Conservation (phyloP, 345 rosid species). For the Passiflora organensis region DNA sequence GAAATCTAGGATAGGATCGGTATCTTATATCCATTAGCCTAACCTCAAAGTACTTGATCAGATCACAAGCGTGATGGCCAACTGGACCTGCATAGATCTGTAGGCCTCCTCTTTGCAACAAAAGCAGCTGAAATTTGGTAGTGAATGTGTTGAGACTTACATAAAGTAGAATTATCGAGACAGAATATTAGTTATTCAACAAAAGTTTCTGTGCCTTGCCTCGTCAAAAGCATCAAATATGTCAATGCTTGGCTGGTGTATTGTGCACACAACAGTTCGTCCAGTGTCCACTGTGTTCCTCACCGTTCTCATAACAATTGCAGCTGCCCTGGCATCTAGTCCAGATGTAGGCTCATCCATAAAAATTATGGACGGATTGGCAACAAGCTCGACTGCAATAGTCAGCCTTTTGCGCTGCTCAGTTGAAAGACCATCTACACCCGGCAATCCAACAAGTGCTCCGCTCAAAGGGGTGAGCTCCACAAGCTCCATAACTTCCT, state of each 20-base stretch:
- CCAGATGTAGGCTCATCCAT: conserved; percentile 98
- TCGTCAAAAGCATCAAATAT: conserved; percentile 89
- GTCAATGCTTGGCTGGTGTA: conserved; percentile 88
- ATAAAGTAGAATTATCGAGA: background rate
- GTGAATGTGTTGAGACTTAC: background rate
- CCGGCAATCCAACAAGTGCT: conserved; percentile 74
- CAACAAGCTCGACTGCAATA: conserved; percentile 84
- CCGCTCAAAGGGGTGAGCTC: conserved; percentile 52
- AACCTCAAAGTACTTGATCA: conserved; percentile 59
- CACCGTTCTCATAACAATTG: conserved; percentile 86
- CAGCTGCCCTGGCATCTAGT: conserved; percentile 91
- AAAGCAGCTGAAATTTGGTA: conserved; percentile 24
- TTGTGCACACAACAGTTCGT: conserved; percentile 85
- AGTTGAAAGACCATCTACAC: conserved; percentile 67
- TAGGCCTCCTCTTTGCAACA: conserved; percentile 49
- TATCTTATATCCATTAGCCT: conserved; percentile 15
- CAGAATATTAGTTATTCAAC: background rate
- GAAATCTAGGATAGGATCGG: background rate
- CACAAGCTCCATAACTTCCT: conserved; percentile 88
- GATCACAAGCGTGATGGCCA: conserved; percentile 42
- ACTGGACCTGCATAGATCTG: conserved; percentile 53
- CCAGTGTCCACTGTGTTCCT: conserved; percentile 87
- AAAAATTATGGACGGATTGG: conserved; percentile 82
- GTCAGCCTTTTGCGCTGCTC: conserved; percentile 90
- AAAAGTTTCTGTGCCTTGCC: conserved; percentile 25